A percentile compares a stretch with the other conserved stretches of the same genome.
Conservation (phyloP, 371 early-diverging fungal genomes). For the Actinomucor elegans region DNA sequence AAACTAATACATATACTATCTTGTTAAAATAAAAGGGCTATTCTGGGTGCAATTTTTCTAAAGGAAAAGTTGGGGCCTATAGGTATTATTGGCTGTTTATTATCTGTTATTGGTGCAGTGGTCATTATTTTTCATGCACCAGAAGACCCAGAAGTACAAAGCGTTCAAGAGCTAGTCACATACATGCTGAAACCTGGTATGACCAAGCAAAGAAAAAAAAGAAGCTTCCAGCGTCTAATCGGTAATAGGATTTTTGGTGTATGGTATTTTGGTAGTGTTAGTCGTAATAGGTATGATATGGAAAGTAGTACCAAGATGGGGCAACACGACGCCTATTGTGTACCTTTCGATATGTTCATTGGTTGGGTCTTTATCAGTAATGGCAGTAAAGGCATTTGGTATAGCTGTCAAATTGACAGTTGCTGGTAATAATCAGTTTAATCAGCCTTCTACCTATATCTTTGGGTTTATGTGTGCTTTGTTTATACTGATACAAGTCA, state of each 20-base stretch:
- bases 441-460: constrained; percentile 82
- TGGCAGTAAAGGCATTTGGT: constrained; percentile 89
- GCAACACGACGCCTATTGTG: constrained; percentile 76
- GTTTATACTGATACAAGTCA: constrained; percentile 86
- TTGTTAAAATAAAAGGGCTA: constrained; percentile 16
- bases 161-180: constrained; percentile 64
- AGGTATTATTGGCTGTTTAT: constrained; percentile 85
- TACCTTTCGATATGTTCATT: constrained; percentile 87
- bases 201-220: no score
- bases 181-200: constrained; percentile 71
- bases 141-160: constrained; percentile 74
- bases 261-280: constrained; percentile 62
- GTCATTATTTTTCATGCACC: constrained; percentile 88
- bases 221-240: no score
- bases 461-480: constrained; percentile 73
- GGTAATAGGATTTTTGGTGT: constrained; percentile 32
- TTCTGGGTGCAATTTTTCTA: constrained; percentile 43
- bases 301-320: constrained; percentile 74
- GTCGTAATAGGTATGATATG: constrained; percentile 73
- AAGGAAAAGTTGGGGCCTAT: constrained; percentile 76
- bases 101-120: constrained; percentile 87
- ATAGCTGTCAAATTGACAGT: constrained; percentile 89
- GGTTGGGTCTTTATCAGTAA: constrained; percentile 87
- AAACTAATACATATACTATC: not conserved
- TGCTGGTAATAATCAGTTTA: constrained; percentile 88